Conservation (phyloP, 2,329 filamentous ascomycete genomes). For the Didymella keratinophila region DNA sequence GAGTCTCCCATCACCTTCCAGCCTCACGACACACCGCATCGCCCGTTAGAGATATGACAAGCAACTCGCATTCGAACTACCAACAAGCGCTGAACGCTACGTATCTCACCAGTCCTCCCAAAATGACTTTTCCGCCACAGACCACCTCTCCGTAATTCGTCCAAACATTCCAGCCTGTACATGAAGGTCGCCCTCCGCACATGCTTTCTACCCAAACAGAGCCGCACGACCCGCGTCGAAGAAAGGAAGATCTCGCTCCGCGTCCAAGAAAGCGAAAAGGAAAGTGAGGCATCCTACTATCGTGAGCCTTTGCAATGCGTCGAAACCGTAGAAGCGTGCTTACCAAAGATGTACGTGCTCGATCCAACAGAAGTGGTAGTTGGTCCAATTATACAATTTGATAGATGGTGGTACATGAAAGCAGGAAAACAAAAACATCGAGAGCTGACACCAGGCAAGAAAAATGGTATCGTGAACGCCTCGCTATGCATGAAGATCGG, state of each 20-base stretch:
- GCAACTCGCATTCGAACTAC: conserved; percentile 9
- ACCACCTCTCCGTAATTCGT: conserved; percentile 8
- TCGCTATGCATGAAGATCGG: conserved; percentile 47
- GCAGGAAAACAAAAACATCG: conserved; percentile 13
- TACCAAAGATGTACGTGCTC: conserved; percentile 8
- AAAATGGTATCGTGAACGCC: conserved; percentile 49
- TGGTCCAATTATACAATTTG: conserved; percentile 28
- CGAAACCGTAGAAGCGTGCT: not conserved
- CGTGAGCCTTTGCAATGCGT: not conserved
- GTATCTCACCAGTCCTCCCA: not conserved
- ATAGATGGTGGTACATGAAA: conserved; percentile 29
- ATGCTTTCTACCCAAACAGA: not conserved
- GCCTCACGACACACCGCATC: not conserved
- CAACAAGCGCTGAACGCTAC: conserved; percentile 3
- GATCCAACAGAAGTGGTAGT: conserved; percentile 8
- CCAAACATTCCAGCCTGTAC: conserved; percentile 8
- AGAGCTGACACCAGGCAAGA: conserved; percentile 22
- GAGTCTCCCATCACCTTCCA: not conserved
- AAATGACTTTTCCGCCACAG: conserved; percentile 11
- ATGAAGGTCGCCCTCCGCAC: not conserved
- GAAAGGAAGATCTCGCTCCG: not conserved
- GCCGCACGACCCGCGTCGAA: conserved; percentile 1
- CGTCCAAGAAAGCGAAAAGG: not conserved
- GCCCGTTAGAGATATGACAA: not conserved
- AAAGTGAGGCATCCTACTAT: not conserved